Base-by-base conservation (phyloP, 1,139 yeast genomes). In the Candida labiduridarum region DNA sequence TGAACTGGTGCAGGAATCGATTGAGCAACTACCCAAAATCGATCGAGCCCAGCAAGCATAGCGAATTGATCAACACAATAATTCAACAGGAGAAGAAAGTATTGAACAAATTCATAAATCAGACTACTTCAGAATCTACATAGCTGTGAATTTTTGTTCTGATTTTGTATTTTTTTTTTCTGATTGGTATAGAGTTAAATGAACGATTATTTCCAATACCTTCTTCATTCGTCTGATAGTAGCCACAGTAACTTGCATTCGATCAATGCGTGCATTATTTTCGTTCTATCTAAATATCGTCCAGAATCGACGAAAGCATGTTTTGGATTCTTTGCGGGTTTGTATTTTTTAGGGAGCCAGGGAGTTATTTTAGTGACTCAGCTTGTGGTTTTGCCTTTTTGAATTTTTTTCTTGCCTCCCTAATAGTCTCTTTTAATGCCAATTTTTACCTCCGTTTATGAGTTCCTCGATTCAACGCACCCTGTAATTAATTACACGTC, bases 1-100 rank as follows among this genome's bases (percentile, higher is more conserved):
- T 50, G 36, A 45, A 47, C 18, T 67, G 72, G 70, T 62, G 68
- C 38, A 46, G 54, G 34, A 55, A 58, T 35, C 58, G 66, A 47
- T 51, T 65, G 18, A 51, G 44, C 1, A 44, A 52, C 33, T 68
- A 66, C 51, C 54, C 57, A 7, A 34, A 41, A 12, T 35, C 41
- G 14, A 30, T 35, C 12, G 27, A 43, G 6, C 36, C 50, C 6
- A 54, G 58, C 25, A 42, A 46, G 6, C 54, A 62, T 42, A 18
- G 35, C n/a, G 49, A 52, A 14, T 51, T 51, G 9, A 57, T 56
- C 10, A 41, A 36, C 2, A 39, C 44, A n/a, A 33, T 66, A n/a
- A 53, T 63, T 9, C 43, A 47, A 2, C 62, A 59, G 41, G 71
- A 66, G 38, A 54, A 53, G 31, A 43, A 45, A 4, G 58, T 62